Evolutionary conservation across 2,329 filamentous ascomycete genomes (phyloP), one percentile per base, ranked within the genome.

Genomic region (Sordariomycetes sp.): DNA sequence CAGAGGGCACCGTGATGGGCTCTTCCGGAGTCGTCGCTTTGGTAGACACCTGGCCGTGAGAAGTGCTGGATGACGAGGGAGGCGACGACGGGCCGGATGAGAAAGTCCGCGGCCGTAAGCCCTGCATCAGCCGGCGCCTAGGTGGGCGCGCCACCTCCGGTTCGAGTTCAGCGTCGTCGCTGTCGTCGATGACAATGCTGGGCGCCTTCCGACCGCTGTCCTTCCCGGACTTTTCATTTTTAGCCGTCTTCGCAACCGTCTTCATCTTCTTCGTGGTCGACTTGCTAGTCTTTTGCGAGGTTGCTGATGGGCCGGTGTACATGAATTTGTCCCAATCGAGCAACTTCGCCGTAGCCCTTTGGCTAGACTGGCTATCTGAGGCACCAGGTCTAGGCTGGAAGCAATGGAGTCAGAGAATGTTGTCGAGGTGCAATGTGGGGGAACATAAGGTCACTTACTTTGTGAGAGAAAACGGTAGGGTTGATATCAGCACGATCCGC

Each of bases 401-500:
- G 28, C 8, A 13, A 4, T 39, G 6, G 25, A n/a, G 42, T 56
- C 20, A 56, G 54, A 24, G 24, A 55, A 50, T 25, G 25, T 22
- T 22, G 12, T n/a, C n/a, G n/a, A n/a, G n/a, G n/a, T n/a, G n/a
- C 12, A 22, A 8, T 22, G 45, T 12, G 45, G n/a, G 39, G n/a
- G 22, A 50, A 17, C 15, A 3, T 25, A 2, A 10, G 51, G 56
- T n/a, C 15, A 34, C 35, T 7, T 55, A 58, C 57, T 53, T 42
- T 45, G n/a, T 42, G 51, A 15, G 32, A 53, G 63, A 80, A 80
- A 17, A 71, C 71, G 34, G 86, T 85, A 0, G 84, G 86, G 15
- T 77, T 81, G 22, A 82, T 85, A 45, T 83, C 83, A 50, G 78
- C 77, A 54, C 84, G 79, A 2, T 76, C 74, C 2, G 80, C 79